Evolutionary conservation across 2,329 filamentous ascomycete genomes (phyloP), one percentile per base, ranked within the genome.

Genomic region (Monilinia fructigena): DNA sequence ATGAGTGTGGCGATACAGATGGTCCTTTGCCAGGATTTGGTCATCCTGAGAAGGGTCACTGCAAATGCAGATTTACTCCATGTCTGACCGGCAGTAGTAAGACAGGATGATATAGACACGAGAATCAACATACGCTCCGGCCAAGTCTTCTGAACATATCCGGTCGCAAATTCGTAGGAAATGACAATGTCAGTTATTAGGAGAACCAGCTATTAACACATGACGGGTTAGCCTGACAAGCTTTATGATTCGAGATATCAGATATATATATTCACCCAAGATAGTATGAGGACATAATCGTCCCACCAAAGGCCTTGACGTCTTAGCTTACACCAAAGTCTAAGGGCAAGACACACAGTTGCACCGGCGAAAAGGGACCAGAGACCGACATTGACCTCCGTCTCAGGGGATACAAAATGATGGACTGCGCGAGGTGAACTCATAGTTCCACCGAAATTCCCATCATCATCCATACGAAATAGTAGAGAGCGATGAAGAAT

Each of bases 61-160:
- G 66, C 70, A 54, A 80, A 79, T 2, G 78, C 78, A 0, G 78
- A 79, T 68, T 80, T 80, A 67, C 76, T 77, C 76, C 75, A 78
- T 18, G 75, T 73, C 47, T 77, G 72, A 6, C 74, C 73, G 28
- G 77, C 64, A 52, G 79, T 72, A 26, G 76, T 74, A 50, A 68
- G 65, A 50, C 67, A 67, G 20, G 68, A 70, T n/a, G 69, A 66
- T 26, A 70, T 65, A 70, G 80, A 82, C 76, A 84, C 83, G 65
- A 84, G 75, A 69, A 83, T 83, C 71, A 82, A 81, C 82, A 83
- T 83, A 64, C 78, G 78, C 68, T 82, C 80, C 67, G 81, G 79
- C 82, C 82, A 84, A 23, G 75, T 71, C n/a, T 80, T 72, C 0
- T 76, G 72, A 6, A 82, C 78, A 68, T 83, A 83, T 61, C 81